Conservation (phyloP, 2,329 filamentous ascomycete genomes). For the Diaporthe sp. region DNA sequence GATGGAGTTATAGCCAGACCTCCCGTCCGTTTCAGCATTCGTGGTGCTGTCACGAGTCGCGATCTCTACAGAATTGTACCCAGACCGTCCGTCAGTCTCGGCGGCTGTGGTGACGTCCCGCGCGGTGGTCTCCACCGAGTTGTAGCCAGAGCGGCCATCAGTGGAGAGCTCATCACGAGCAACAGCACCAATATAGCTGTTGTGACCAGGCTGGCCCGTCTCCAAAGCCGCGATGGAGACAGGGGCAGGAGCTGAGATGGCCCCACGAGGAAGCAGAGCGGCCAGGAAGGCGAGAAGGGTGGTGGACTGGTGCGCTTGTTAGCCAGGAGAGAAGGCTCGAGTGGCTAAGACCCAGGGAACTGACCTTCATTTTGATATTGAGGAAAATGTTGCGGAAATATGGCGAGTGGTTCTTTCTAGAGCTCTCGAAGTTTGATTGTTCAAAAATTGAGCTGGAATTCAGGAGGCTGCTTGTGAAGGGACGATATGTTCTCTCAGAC, state of each 20-base stretch:
- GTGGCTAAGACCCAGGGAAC: neutral
- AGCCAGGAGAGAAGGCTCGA: neutral
- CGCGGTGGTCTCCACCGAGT: neutral
- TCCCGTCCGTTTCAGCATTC: neutral
- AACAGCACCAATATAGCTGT: neutral
- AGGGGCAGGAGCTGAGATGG: neutral
- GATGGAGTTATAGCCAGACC: neutral
- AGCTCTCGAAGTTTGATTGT: neutral
- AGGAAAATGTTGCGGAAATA: too few species aligned
- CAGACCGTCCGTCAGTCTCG: neutral
- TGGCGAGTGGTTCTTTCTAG: neutral
- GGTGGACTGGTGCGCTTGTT: slow-evolving; percentile 7
- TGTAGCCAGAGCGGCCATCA: slow-evolving; percentile 1
- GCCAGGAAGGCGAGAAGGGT: neutral
- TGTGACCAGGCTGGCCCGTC: neutral
- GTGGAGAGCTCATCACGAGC: neutral
- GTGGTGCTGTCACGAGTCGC: neutral
- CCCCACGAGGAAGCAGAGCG: neutral
- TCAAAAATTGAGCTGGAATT: neutral
- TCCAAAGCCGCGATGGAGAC: neutral
- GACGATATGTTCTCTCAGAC: too few species aligned
- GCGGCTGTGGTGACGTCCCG: neutral
- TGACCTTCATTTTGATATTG: slow-evolving; percentile 13
- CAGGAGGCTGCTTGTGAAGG: neutral
- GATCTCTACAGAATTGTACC: slow-evolving; percentile 7